These are phyloP conservation scores for Penicillium concentricum DNA, from an alignment of 2,329 filamentous ascomycete genomes.

Conservation along the genomic window DNA sequence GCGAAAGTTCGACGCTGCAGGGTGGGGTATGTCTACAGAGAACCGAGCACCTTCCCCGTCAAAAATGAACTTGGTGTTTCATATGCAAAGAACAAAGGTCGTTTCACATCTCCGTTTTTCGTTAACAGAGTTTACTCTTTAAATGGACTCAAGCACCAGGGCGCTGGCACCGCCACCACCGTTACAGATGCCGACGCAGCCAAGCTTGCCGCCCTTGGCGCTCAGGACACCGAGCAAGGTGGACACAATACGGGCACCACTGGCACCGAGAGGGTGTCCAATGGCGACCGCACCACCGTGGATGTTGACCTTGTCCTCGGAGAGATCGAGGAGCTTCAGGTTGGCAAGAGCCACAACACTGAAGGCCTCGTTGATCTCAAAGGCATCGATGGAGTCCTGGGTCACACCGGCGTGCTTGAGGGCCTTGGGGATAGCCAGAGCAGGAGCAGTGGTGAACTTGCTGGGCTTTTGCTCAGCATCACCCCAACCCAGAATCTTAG, in stretches of 20 bases:
- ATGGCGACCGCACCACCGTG: conserved; percentile 94
- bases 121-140: conserved; percentile 21
- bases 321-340: conserved; percentile 81
- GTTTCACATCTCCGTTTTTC: conserved; percentile 22
- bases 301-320: conserved; percentile 86
- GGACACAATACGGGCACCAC: conserved; percentile 87
- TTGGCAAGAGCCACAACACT: conserved; percentile 95
- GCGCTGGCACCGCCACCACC: conserved; percentile 94
- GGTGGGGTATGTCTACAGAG: background rate
- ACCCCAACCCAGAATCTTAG: conserved; percentile 96
- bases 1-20: background rate
- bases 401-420: conserved; percentile 88
- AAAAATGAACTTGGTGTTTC: conserved; percentile 7
- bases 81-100: conserved; percentile 16
- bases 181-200: conserved; percentile 94
- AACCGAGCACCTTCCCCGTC: conserved; percentile 3
- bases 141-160: conserved; percentile 74
- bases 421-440: conserved; percentile 94
- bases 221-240: conserved; percentile 85
- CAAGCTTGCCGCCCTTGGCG: conserved; percentile 91
- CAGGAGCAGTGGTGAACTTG: conserved; percentile 93
- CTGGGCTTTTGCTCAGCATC: conserved; percentile 88
- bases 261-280: conserved; percentile 90
- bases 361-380: conserved; percentile 99
- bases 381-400: conserved; percentile 78